These are phyloP conservation scores for Puccinellia tenuiflora DNA, from an alignment of 176 grass and related monocot species.

Conservation along the genomic window DNA sequence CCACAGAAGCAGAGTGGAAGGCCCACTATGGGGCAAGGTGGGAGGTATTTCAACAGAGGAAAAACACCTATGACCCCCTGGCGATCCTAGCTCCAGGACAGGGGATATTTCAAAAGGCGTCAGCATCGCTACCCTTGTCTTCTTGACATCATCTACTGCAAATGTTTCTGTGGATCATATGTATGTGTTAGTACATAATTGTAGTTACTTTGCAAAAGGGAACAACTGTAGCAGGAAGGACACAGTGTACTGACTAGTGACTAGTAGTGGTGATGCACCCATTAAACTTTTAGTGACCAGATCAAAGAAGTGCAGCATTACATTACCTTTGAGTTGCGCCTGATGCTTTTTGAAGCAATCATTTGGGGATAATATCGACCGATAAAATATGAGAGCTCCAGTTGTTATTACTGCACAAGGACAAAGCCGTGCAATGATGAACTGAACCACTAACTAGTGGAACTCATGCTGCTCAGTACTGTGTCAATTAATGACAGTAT, in stretches of 20 bases:
- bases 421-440: constrained; percentile 16
- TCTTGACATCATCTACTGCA: constrained; percentile 1
- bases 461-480: neutral
- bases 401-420: constrained; percentile 13
- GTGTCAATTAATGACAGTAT: constrained; percentile 8
- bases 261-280: neutral
- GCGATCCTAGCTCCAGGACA: constrained; percentile 87
- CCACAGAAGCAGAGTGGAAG: constrained; percentile 54
- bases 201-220: constrained; percentile 5
- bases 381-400: constrained; percentile 19
- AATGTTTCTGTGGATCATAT: neutral
- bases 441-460: neutral
- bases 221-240: neutral
- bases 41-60: constrained; percentile 63
- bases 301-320: neutral
- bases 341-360: constrained; percentile 16
- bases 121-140: constrained; percentile 30
- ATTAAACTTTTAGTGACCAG: neutral
- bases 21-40: constrained; percentile 75
- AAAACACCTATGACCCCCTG: constrained; percentile 68
- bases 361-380: constrained; percentile 1
- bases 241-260: neutral
- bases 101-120: constrained; percentile 63
- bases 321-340: neutral
- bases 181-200: constrained; percentile 1